These are phyloP conservation scores for carrot (Daucus carota) DNA, from an alignment of 129 eudicot genomes.

Conservation along the genomic window DH1_v3.0 NC_030382.2:47326501-47327000, in stretches of 20 bases:
- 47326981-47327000: constrained; percentile 33
- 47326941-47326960: not conserved
- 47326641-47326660: constrained; percentile 66
- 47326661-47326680: constrained; percentile 74
- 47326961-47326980: not conserved
- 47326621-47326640: constrained; percentile 65
- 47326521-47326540: constrained; percentile 78
- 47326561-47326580: constrained; percentile 74
- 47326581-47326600: constrained; percentile 54
- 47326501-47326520: constrained; percentile 92
- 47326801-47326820: constrained; percentile 77
- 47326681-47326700: constrained; percentile 87
- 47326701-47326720: constrained; percentile 80
- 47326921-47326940: not conserved
- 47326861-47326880: constrained; percentile 1
- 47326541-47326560: constrained; percentile 77
- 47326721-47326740: constrained; percentile 91
- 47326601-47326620: constrained; percentile 56
- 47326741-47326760: constrained; percentile 66
- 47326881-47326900: not conserved
- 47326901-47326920: not conserved
- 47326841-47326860: constrained; percentile 43
- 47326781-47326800: constrained; percentile 72
- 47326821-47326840: constrained; percentile 75
- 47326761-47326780: constrained; percentile 72